Evolutionary conservation across 305 asterid genomes (phyloP).

Genomic region (Solanum chacoense): DNA sequence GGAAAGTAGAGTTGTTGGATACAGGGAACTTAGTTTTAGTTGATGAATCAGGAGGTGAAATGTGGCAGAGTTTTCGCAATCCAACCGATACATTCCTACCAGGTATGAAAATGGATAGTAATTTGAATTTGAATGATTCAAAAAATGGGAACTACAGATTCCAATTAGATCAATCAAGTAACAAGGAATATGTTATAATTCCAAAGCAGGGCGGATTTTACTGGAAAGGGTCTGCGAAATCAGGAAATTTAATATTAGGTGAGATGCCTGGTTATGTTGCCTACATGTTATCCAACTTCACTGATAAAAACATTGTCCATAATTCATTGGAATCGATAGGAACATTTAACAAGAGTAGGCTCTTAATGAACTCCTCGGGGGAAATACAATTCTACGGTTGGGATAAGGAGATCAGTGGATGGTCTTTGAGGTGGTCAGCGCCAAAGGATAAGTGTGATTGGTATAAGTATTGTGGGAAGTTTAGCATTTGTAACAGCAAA

Average conservation of each 20-base stretch:
- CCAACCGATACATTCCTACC: slow-evolving; percentile 21
- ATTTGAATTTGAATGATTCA: background rate
- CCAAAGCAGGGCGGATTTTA: background rate
- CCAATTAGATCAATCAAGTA: background rate
- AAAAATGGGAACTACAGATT: slow-evolving; percentile 8
- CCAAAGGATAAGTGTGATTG: slow-evolving; percentile 18
- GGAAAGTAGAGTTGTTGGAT: slow-evolving; percentile 14
- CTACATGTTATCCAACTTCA: slow-evolving; percentile 1
- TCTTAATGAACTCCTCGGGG: slow-evolving; percentile 29
- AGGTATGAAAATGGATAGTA: slow-evolving; percentile 29
- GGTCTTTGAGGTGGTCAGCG: slow-evolving; percentile 17
- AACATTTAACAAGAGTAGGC: background rate
- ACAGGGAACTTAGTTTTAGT: slow-evolving; percentile 1
- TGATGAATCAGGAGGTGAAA: background rate
- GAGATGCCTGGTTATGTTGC: background rate
- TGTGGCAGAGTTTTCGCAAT: slow-evolving; percentile 4
- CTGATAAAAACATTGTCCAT: background rate
- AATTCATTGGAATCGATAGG: background rate
- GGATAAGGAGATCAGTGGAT: background rate
- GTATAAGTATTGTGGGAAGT: slow-evolving; percentile 21
- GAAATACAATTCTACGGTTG: slow-evolving; percentile 13
- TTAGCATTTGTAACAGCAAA: slow-evolving; percentile 14
- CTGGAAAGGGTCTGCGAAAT: slow-evolving; percentile 23
- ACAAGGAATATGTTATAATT: background rate
- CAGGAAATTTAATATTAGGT: background rate